A percentile compares a stretch with the other conserved stretches of the same genome.
These are phyloP conservation scores for Corylus americana DNA, from an alignment of 306 rosid species.

Conservation along the genomic window DNA sequence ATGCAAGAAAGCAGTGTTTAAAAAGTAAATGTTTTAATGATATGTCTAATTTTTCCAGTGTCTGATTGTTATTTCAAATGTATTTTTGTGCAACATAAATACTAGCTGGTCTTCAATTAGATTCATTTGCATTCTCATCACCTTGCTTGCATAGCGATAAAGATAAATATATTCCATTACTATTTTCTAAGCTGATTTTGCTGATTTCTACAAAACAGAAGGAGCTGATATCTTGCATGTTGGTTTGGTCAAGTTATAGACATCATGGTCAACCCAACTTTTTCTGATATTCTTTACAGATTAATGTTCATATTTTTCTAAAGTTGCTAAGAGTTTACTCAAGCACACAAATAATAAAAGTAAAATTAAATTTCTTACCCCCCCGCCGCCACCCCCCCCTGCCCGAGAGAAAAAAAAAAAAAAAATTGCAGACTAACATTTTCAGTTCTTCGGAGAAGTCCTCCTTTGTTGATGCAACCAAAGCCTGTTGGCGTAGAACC, in stretches of 20 bases:
- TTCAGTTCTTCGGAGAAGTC: constrained; percentile 70
- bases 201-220: background rate
- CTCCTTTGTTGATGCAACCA: constrained; percentile 70
- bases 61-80: background rate
- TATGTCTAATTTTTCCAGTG: background rate
- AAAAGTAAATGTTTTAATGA: background rate
- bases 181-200: background rate
- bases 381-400: no score
- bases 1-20: background rate
- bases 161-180: background rate
- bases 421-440: constrained; percentile 40
- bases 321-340: constrained; percentile 4
- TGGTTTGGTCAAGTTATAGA: background rate
- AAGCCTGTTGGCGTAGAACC: constrained; percentile 81
- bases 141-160: background rate
- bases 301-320: background rate
- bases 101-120: background rate
- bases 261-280: background rate
- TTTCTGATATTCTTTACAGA: background rate
- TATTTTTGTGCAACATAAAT: background rate
- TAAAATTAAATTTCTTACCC: background rate
- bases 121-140: background rate
- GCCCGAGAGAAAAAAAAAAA: no score
- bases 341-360: background rate
- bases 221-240: background rate